Conservation (phyloP, 345 rosid species). For the Euphorbia peplus region DNA sequence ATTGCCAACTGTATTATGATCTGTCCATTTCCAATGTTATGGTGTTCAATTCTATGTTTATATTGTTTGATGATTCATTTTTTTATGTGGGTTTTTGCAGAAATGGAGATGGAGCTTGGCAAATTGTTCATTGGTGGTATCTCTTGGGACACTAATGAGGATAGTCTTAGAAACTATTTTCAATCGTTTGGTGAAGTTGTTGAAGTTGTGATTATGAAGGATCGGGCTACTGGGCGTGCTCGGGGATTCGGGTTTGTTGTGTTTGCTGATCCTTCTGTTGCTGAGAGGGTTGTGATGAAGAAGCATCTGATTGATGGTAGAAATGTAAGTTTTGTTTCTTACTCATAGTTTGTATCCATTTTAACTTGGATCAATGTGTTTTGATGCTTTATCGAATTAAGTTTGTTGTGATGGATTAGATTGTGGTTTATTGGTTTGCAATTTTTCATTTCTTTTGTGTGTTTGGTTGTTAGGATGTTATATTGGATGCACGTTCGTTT, state of each 20-base stretch:
- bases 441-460: slow-evolving; percentile 1
- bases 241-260: slow-evolving; percentile 94
- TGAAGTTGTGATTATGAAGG: slow-evolving; percentile 92
- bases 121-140: slow-evolving; percentile 93
- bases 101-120: slow-evolving; percentile 80
- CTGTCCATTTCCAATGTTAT: slow-evolving; percentile 3
- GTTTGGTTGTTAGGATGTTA: slow-evolving; percentile 9
- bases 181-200: slow-evolving; percentile 69
- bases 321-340: slow-evolving; percentile 59
- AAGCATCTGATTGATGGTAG: slow-evolving; percentile 82
- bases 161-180: slow-evolving; percentile 78
- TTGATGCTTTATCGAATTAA: not conserved
- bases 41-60: slow-evolving; percentile 8
- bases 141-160: slow-evolving; percentile 93
- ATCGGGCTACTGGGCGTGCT: slow-evolving; percentile 90
- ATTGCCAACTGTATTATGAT: slow-evolving; percentile 18
- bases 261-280: slow-evolving; percentile 73
- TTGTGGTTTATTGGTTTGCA: not conserved
- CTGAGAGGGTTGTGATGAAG: slow-evolving; percentile 72
- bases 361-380: slow-evolving; percentile 12
- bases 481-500: slow-evolving; percentile 9
- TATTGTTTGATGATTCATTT: slow-evolving; percentile 2
- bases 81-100: slow-evolving; percentile 22
- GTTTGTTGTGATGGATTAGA: not conserved
- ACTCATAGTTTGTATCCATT: slow-evolving; percentile 8